Conservation (phyloP, 164 flowering plant species). For the Cinnamomum chago region DNA sequence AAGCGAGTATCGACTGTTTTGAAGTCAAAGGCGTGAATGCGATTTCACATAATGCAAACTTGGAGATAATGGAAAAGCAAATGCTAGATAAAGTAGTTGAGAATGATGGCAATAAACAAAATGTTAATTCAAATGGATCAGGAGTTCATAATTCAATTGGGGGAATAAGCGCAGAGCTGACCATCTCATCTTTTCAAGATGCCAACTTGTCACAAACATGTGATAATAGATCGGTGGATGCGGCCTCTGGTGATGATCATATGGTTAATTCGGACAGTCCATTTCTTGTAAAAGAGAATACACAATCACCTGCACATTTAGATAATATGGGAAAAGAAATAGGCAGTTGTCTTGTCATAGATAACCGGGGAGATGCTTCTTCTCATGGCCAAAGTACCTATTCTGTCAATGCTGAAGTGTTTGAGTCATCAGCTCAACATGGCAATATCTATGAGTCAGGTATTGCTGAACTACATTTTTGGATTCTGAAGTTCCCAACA, state of each 20-base stretch:
- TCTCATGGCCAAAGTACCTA: constrained; percentile 7
- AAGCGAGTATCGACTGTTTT: constrained; percentile 12
- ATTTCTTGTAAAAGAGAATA: constrained; percentile 15
- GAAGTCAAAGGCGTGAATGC: constrained; percentile 8
- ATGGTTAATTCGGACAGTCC: constrained; percentile 10
- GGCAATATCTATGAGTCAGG: constrained; percentile 23
- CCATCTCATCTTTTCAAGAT: constrained; percentile 8
- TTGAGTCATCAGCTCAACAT: constrained; percentile 4
- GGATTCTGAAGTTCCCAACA: too few species aligned
- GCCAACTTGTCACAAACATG: constrained; percentile 3
- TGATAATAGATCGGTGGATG: background rate
- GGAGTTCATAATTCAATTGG: background rate
- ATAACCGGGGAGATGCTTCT: constrained; percentile 15
- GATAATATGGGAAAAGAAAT: constrained; percentile 18
- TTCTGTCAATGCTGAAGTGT: background rate
- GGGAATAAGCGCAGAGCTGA: constrained; percentile 5
- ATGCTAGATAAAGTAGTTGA: constrained; percentile 1
- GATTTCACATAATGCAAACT: background rate
- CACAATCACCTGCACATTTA: constrained; percentile 9
- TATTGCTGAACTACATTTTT: background rate
- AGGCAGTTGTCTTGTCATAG: constrained; percentile 13
- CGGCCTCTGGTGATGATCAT: constrained; percentile 13
- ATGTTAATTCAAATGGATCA: background rate
- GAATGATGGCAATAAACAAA: background rate
- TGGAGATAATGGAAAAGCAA: background rate